Base-by-base conservation (phyloP, 2,329 filamentous ascomycete species). In the Chalaropsis thielavioides region DNA sequence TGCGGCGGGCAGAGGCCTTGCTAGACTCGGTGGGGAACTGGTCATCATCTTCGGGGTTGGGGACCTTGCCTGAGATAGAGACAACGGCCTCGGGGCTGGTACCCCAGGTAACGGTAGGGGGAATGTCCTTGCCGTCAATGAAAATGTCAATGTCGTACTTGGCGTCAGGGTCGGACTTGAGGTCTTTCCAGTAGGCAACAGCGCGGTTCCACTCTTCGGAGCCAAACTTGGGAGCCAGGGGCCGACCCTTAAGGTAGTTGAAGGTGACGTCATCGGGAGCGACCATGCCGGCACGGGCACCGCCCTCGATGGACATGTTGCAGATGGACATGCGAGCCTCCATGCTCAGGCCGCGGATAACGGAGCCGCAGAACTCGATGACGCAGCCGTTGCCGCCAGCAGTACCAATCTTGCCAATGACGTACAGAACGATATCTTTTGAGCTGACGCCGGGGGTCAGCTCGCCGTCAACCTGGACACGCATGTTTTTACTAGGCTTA, bases 241-340 rank as follows among this genome's bases (percentile, higher is more conserved):
- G 94, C 68, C 87, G 85, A 71, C 88, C 90, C 80, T 94, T 94
- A 72, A 99, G 87, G 74, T 97, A 99, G 70, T 95, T 90, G 71
- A 96, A 96, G 35, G 94, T 97, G 66, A 80, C 88, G 73, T 96
- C 87, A 72, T 99, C 94, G 4, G 94, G 94, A 10, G 94, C 94
- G 67, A 99, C 87, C 91, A 99, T 95, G 70, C 94, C 94, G 67
- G 92, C 92, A 77, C 94, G 84, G 60, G 94, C 94, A 76, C 94
- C 94, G 70, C 82, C 94, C 80, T 99, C 94, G 70, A 97, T 96
- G 15, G 92, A 91, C 94, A 97, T 97, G 80, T 99, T 99, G 80
- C 94, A 97, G 74, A 99, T 95, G 68, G 92, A 96, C 94, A 99
- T 97, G 70, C 94, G 86, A 54, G 92, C 94, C 77, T 97, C 94